These are phyloP conservation scores for Trypanosomatidae sp. DNA, from an alignment of 208 protist genomes.

Conservation along the genomic window DNA sequence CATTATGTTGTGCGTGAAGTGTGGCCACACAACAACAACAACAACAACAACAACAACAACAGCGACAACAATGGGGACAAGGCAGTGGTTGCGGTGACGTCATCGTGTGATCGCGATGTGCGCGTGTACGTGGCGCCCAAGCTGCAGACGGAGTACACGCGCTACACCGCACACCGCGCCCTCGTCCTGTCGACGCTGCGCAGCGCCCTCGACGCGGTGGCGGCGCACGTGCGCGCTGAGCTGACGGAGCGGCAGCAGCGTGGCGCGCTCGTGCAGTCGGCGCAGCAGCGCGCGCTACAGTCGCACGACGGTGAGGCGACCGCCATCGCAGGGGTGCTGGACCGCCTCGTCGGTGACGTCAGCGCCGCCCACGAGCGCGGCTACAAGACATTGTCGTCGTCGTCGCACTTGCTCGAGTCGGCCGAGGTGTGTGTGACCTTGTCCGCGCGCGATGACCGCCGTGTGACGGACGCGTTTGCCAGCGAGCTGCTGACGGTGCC, in stretches of 20 bases:
- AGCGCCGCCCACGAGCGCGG: constrained; percentile 43
- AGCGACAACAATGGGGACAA: constrained; percentile 1
- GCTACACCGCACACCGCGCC: constrained; percentile 18
- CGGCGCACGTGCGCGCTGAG: constrained; percentile 28
- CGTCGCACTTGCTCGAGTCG: constrained; percentile 63
- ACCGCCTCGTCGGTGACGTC: constrained; percentile 41
- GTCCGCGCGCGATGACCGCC: constrained; percentile 37
- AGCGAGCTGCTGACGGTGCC: constrained; percentile 36
- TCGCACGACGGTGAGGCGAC: constrained; percentile 1
- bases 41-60: neutral
- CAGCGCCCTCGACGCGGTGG: constrained; percentile 26
- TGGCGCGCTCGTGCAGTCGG: constrained; percentile 32
- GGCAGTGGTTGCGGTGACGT: no score
- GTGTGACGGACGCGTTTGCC: constrained; percentile 43
- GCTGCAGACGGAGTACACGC: constrained; percentile 16
- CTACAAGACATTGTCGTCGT: constrained; percentile 70
- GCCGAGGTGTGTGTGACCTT: constrained; percentile 43
- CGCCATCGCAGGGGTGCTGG: constrained; percentile 15
- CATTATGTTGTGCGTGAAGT: constrained; percentile 72
- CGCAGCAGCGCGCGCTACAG: no score
- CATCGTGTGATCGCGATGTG: neutral
- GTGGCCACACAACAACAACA: constrained; percentile 11
- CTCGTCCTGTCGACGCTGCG: constrained; percentile 35
- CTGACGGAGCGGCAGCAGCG: constrained; percentile 31
- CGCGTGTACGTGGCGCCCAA: constrained; percentile 10